Conservation (phyloP, 2,329 filamentous ascomycete genomes). For the Xylariaceae sp. region DNA sequence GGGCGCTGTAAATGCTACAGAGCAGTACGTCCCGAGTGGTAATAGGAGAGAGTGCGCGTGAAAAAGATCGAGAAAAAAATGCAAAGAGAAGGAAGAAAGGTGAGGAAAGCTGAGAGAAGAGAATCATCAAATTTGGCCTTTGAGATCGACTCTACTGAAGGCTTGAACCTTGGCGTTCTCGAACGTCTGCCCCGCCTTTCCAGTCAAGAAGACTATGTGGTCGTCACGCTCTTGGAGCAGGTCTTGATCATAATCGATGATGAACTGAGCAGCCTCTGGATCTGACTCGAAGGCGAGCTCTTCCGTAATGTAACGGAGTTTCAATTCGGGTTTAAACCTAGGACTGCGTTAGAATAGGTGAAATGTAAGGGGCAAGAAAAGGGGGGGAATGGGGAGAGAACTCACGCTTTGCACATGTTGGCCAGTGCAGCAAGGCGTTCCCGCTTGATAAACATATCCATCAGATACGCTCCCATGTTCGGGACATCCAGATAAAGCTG, state of each 20-base stretch:
- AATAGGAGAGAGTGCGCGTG: constrained; percentile 3
- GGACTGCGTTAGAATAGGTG: constrained; percentile 39
- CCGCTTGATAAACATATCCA: constrained; percentile 97
- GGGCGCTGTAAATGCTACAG: constrained; percentile 8
- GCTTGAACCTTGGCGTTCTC: constrained; percentile 67
- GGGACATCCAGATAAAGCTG: constrained; percentile 89
- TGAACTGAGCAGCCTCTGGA: constrained; percentile 83
- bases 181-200: constrained; percentile 68
- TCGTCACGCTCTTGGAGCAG: constrained; percentile 73
- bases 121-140: constrained; percentile 76
- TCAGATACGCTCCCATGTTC: constrained; percentile 95
- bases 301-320: constrained; percentile 86
- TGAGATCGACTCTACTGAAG: constrained; percentile 88
- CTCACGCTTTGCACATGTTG: constrained; percentile 92
- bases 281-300: constrained; percentile 95
- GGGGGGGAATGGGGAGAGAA: constrained; percentile 25
- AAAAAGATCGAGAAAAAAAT: constrained; percentile 9
- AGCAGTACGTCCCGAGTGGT: constrained; percentile 11
- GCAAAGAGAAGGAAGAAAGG: constrained; percentile 19
- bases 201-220: constrained; percentile 66
- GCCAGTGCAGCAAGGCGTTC: constrained; percentile 87
- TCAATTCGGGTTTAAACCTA: constrained; percentile 89
- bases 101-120: constrained; percentile 19
- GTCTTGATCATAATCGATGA: constrained; percentile 71
- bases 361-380: not conserved